A percentile compares a stretch with the other conserved stretches of the same genome.
Evolutionary conservation across 2,329 filamentous ascomycete species (phyloP).

Genomic region (Ophiostoma piceae): DNA sequence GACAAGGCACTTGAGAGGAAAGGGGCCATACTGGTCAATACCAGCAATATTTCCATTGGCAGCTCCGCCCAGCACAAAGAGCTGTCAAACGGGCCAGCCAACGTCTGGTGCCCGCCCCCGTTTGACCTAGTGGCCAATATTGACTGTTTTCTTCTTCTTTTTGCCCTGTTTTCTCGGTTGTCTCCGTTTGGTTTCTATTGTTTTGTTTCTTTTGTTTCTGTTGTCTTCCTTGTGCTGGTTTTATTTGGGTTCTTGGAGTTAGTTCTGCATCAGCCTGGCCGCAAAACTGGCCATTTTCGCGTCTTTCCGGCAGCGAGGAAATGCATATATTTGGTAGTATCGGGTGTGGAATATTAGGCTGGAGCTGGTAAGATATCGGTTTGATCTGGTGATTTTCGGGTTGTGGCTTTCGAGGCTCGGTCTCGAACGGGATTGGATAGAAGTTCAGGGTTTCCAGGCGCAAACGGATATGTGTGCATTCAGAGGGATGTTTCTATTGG

Average conservation of each 20-base stretch:
- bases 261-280: neutral
- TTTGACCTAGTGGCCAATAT: neutral
- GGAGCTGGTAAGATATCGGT: neutral
- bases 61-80: neutral
- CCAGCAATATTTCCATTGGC: neutral
- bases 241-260: neutral
- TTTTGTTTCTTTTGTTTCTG: neutral
- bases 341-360: neutral
- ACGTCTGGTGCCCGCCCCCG: neutral
- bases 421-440: conserved; percentile 9
- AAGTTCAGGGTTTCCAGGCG: conserved; percentile 1
- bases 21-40: neutral
- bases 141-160: neutral
- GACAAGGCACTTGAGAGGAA: neutral
- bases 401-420: neutral
- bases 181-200: neutral
- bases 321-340: neutral
- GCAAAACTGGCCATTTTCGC: neutral
- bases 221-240: neutral
- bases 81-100: neutral
- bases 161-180: neutral
- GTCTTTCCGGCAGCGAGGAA: neutral
- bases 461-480: conserved; percentile 9
- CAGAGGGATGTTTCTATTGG: neutral
- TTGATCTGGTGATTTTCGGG: neutral